Conservation (phyloP, 768 basidiomycete genomes). For the Boletales sp. region DNA sequence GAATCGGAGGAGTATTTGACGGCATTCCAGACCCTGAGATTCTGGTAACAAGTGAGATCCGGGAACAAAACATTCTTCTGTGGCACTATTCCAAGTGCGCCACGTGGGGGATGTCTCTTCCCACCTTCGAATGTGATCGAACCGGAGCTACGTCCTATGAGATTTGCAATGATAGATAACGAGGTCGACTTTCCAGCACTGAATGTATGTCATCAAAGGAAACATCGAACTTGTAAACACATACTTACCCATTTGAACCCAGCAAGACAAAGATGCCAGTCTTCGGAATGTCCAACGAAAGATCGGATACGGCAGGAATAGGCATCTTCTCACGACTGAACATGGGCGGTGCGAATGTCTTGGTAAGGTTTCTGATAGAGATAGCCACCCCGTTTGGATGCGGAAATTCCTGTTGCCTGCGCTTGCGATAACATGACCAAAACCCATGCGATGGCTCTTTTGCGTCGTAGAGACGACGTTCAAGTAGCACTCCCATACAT, state of each 20-base stretch:
- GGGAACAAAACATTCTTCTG: conserved; percentile 84
- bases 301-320: conserved; percentile 62
- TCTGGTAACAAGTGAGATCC: conserved; percentile 71
- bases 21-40: conserved; percentile 66
- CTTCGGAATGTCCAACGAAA: conserved; percentile 67
- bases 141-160: conserved; percentile 58
- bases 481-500: conserved; percentile 55
- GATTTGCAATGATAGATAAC: conserved; percentile 62
- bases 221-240: background rate
- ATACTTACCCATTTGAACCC: conserved; percentile 60
- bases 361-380: conserved; percentile 56
- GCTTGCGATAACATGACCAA: conserved; percentile 21
- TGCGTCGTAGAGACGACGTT: conserved; percentile 61
- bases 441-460: conserved; percentile 31
- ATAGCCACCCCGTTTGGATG: conserved; percentile 48
- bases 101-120: conserved; percentile 50
- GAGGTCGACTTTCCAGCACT: conserved; percentile 79
- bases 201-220: conserved; percentile 3
- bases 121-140: conserved; percentile 55
- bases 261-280: conserved; percentile 74
- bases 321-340: conserved; percentile 44
- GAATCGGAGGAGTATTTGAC: conserved; percentile 59
- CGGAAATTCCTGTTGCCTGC: conserved; percentile 13
- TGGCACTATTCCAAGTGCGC: conserved; percentile 71
- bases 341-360: conserved; percentile 51